A percentile compares a stretch with the other conserved stretches of the same genome.
Conservation (phyloP, 257 asterid genomes). For the Solanum pimpinellifolium region DNA sequence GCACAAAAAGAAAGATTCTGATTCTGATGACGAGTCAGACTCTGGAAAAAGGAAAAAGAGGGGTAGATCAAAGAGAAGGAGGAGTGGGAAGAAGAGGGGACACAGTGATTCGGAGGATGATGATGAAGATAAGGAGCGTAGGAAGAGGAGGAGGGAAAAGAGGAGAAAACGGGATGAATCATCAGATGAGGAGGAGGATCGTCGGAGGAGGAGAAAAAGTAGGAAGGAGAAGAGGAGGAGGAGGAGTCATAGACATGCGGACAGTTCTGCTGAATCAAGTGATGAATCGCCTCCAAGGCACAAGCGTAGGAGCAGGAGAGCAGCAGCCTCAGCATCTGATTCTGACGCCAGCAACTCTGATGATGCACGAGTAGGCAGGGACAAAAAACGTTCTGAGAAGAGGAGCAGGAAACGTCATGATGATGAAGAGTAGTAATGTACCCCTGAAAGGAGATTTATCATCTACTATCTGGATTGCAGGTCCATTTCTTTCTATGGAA, state of each 20-base stretch:
- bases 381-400: slow-evolving; percentile 58
- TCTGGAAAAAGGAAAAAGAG: slow-evolving; percentile 30
- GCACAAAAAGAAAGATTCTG: slow-evolving; percentile 22
- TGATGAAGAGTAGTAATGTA: slow-evolving; percentile 23
- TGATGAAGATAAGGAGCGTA: slow-evolving; percentile 27
- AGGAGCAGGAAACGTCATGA: slow-evolving; percentile 45
- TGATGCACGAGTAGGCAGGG: slow-evolving; percentile 66
- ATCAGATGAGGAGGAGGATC: slow-evolving; percentile 31
- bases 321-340: slow-evolving; percentile 20
- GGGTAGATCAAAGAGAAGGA: slow-evolving; percentile 51
- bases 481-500: not conserved
- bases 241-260: slow-evolving; percentile 42
- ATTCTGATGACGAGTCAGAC: slow-evolving; percentile 25
- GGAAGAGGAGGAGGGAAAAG: slow-evolving; percentile 42
- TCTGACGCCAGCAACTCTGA: slow-evolving; percentile 45
- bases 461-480: not conserved
- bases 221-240: slow-evolving; percentile 58
- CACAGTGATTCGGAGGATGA: slow-evolving; percentile 39
- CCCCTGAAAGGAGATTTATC: not conserved
- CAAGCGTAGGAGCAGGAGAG: slow-evolving; percentile 49
- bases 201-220: slow-evolving; percentile 38
- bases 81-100: slow-evolving; percentile 38
- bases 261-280: slow-evolving; percentile 31
- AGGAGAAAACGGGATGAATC: slow-evolving; percentile 40
- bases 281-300: slow-evolving; percentile 47